Conservation (phyloP, 2,329 filamentous ascomycete genomes). For the Pseudogymnoascus sp. region DNA sequence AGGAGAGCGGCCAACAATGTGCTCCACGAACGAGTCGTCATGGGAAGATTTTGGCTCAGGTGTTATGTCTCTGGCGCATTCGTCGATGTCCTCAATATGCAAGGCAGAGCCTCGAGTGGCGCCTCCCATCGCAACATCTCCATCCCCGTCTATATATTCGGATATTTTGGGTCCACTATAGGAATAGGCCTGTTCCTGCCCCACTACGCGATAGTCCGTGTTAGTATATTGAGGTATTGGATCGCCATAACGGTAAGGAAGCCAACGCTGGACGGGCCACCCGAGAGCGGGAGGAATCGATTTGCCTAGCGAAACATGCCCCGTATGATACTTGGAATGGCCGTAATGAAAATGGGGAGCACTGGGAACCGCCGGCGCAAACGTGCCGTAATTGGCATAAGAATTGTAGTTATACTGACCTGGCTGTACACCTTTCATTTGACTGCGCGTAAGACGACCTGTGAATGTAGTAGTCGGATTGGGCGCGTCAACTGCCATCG, state of each 20-base stretch:
- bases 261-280: neutral
- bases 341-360: constrained; percentile 5
- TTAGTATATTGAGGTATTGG: constrained; percentile 5
- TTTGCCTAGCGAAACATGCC: neutral
- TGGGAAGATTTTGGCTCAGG: constrained; percentile 10
- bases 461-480: neutral
- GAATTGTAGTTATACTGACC: constrained; percentile 25
- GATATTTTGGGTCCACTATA: neutral
- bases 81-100: neutral
- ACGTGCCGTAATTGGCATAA: constrained; percentile 11
- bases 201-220: constrained; percentile 8
- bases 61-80: neutral
- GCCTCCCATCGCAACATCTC: neutral
- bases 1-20: constrained; percentile 29
- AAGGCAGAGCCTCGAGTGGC: neutral
- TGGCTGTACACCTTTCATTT: constrained; percentile 26
- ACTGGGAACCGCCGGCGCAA: constrained; percentile 5
- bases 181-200: neutral
- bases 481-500: constrained; percentile 1
- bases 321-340: neutral
- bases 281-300: neutral
- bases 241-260: constrained; percentile 4
- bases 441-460: constrained; percentile 23
- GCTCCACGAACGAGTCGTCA: constrained; percentile 32
- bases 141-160: neutral